Evolutionary conservation across 371 early-diverging fungal species (phyloP), one percentile per base, ranked within the genome.

Genomic region (Mortierella sp.): DNA sequence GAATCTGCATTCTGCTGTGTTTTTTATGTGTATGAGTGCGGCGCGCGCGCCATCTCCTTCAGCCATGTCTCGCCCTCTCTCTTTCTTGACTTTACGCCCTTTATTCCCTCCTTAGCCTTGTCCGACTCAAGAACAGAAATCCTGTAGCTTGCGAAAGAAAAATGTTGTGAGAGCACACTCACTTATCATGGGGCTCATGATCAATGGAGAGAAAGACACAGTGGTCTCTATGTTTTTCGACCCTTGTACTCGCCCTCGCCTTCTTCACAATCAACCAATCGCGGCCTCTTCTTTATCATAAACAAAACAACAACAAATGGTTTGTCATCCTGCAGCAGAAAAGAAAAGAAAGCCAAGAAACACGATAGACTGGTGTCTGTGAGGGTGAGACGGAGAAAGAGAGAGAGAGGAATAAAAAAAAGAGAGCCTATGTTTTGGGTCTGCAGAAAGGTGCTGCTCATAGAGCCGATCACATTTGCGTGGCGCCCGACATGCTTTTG

Each of bases 281-380:
- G 34, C 22, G 19, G 13, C 13, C 19, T 14, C 34, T 11, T 10
- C 37, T 58, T 16, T 34, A 22, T 58, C n/a, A n/a, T n/a, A n/a
- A n/a, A 58, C 31, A 55, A 55, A 58, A 58, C 47, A 47, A 58
- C 58, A 58, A 58, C 58, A 58, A 50, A 34, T 34, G 58, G 58
- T 58, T 58, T 58, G 58, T 58, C 58, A 58, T 58, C 58, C 34
- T 58, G 58, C 58, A 58, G 58, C 31, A n/a, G n/a, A n/a, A n/a
- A 31, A 19, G 16, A 55, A 26, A 22, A 26, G 13, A 53, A 58
- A 34, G 58, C 58, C 58, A 58, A 58, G 58, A 58, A 58, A 58
- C 29, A 19, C 2, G 31, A 55, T 34, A 34, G 58, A n/a, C n/a
- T n/a, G n/a, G n/a, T n/a, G 19, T 19, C 58, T 19, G 19, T 19